These are phyloP conservation scores for Ogataea pini DNA, from an alignment of 805 yeast species.

Conservation along the genomic window DNA sequence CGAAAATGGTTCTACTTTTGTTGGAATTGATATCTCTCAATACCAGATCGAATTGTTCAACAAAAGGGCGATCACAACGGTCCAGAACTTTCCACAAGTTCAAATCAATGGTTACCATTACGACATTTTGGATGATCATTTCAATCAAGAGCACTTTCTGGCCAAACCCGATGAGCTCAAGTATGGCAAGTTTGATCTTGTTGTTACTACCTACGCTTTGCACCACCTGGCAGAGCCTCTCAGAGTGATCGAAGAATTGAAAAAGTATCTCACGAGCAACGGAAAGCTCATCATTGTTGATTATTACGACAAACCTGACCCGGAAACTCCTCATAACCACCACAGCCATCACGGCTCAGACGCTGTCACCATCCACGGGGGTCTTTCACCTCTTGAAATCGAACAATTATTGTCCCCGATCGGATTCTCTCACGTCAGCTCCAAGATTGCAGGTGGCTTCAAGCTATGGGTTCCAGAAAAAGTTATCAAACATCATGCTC, in stretches of 20 bases:
- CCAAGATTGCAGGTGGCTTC: neutral
- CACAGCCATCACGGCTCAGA: neutral
- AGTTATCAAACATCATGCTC: constrained; percentile 2
- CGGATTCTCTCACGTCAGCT: neutral
- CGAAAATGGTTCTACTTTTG: constrained; percentile 23
- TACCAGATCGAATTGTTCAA: constrained; percentile 18
- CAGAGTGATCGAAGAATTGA: constrained; percentile 34
- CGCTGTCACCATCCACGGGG: neutral
- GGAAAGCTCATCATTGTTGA: constrained; percentile 42
- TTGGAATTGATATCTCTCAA: constrained; percentile 42
- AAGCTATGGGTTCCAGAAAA: constrained; percentile 3
- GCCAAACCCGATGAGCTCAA: constrained; percentile 12
- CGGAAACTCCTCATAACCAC: too few relatives aligned
- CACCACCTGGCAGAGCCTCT: constrained; percentile 41
- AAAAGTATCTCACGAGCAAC: constrained; percentile 35
- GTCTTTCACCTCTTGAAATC: neutral
- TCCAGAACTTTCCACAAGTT: constrained; percentile 15
- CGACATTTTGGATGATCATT: constrained; percentile 21
- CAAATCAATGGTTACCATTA: constrained; percentile 11
- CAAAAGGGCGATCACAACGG: constrained; percentile 24
- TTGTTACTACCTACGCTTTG: constrained; percentile 40
- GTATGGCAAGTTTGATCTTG: constrained; percentile 33
- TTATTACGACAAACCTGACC: constrained; percentile 38
- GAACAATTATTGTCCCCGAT: neutral
- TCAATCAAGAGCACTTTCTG: constrained; percentile 8